Percentiles rank a stretch among this genome's conserved stretches.
phyloP scores from a whole-genome alignment of 2,329 filamentous ascomycete species.

The Penicillium fuscoglaucum region DNA sequence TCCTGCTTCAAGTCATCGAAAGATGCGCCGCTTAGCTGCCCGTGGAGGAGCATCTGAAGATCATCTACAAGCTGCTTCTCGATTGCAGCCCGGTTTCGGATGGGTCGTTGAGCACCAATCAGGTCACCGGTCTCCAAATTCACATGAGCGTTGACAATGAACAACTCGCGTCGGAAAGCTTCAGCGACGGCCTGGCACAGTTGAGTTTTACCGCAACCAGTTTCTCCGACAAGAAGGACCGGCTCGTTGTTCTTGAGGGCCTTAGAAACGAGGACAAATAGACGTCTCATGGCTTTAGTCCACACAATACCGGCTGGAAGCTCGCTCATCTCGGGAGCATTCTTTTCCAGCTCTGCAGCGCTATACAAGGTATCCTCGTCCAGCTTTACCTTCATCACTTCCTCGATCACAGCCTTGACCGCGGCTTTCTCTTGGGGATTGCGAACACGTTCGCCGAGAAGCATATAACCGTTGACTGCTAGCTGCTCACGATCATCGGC shows the following conservation, averaged over 20 bases:
- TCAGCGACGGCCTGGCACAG: conserved; percentile 91
- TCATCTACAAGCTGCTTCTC: conserved; percentile 65
- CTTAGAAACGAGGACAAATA: conserved; percentile 85
- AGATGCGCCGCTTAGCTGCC: conserved; percentile 36
- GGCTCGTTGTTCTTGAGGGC: conserved; percentile 90
- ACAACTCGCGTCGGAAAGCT: conserved; percentile 70
- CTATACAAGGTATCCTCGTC: conserved; percentile 74
- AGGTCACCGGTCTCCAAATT: conserved; percentile 97
- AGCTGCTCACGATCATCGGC: conserved; percentile 86
- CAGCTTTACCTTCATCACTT: conserved; percentile 82
- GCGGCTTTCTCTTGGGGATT: conserved; percentile 80
- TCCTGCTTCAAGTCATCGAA: conserved; percentile 59
- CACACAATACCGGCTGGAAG: conserved; percentile 68
- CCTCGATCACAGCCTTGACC: conserved; percentile 86
- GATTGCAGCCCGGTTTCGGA: conserved; percentile 78
- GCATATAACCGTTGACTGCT: conserved; percentile 91
- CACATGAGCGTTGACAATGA: conserved; percentile 95
- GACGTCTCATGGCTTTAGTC: conserved; percentile 89
- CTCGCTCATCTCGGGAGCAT: conserved; percentile 47
- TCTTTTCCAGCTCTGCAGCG: conserved; percentile 56
- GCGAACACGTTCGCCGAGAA: conserved; percentile 91
- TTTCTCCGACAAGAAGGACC: conserved; percentile 91
- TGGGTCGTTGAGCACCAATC: conserved; percentile 89
- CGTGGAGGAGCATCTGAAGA: conserved; percentile 51
- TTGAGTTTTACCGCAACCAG: conserved; percentile 96